Evolutionary conservation across 2,329 filamentous ascomycete species (phyloP), one percentile per base, ranked within the genome.

Genomic region (Neofusicoccum umdonicola): DNA sequence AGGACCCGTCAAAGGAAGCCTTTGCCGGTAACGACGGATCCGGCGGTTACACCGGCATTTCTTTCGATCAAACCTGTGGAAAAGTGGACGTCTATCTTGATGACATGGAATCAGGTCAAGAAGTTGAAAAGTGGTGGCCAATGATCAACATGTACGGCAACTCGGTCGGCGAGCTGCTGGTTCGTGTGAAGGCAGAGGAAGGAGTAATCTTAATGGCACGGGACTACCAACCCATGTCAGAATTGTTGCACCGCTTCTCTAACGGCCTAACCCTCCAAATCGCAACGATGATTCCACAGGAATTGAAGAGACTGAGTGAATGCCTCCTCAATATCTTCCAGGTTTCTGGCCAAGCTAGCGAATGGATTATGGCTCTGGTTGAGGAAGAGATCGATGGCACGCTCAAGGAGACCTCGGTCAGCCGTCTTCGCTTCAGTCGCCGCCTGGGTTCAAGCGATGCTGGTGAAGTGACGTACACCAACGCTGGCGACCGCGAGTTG

Each of bases 361-460:
- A 97, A 66, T 99, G 95, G 95, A 84, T 99, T 22, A 95, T 92
- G 83, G 89, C 92, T 2, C 82, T 99, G 45, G 91, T 97, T 0
- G 95, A 99, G 76, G 94, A 98, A 73, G 95, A 99, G 76, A 98
- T 99, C 65, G 95, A 98, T 72, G 94, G 94, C 0, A 88, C 95
- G 17, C 87, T 92, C 63, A 96, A 89, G 73, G 93, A 97, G 70
- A 87, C 88, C 13, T 87, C 90, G 0, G 85, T 90, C 67, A 92
- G 80, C 67, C 76, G 85, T 42, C 74, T 88, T 57, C 84, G 90
- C 3, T 93, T 91, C 76, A 90, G 85, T 75, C 88, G 82, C 83
- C 90, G 84, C 74, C 88, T 82, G 39, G 88, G 87, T 63, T 92
- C 90, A 1, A 89, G 87, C 69, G 90, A 92, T 62, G 63, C 42